Evolutionary conservation across 1,284 basidiomycete species (phyloP).

Genomic region (Moesziomyces sp.): DNA sequence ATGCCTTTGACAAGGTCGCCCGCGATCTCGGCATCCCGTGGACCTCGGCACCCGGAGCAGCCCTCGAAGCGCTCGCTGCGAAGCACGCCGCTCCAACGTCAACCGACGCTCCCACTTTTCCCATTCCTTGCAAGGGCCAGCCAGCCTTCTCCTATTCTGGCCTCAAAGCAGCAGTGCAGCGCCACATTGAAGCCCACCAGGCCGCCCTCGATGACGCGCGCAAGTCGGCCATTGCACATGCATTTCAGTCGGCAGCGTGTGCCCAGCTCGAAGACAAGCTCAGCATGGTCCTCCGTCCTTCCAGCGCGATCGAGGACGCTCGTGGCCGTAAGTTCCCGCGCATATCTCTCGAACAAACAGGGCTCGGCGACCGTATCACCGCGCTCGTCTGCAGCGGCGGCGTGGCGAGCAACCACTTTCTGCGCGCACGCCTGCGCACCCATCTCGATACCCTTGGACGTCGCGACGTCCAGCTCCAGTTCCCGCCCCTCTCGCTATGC

Average conservation of each 20-base stretch:
- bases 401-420: conserved; percentile 59
- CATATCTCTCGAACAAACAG: conserved; percentile 8
- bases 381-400: conserved; percentile 63
- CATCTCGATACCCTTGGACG: conserved; percentile 37
- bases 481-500: conserved; percentile 62
- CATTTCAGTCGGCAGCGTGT: conserved; percentile 59
- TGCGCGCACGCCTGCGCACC: conserved; percentile 41
- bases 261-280: conserved; percentile 63
- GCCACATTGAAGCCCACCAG: conserved; percentile 25
- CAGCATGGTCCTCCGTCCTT: conserved; percentile 30
- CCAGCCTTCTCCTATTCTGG: conserved; percentile 62
- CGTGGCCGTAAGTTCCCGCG: conserved; percentile 15
- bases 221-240: conserved; percentile 34
- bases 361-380: conserved; percentile 21
- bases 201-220: not conserved
- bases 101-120: conserved; percentile 15
- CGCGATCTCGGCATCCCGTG: conserved; percentile 55
- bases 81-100: not conserved
- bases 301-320: conserved; percentile 3
- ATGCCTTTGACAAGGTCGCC: conserved; percentile 65
- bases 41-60: conserved; percentile 59
- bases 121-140: conserved; percentile 48
- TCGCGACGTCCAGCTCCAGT: conserved; percentile 44
- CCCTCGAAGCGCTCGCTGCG: conserved; percentile 43
- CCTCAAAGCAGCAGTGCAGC: conserved; percentile 47